Conservation (phyloP, 495 filamentous ascomycete genomes). For the Tetracladium setigerum region DNA sequence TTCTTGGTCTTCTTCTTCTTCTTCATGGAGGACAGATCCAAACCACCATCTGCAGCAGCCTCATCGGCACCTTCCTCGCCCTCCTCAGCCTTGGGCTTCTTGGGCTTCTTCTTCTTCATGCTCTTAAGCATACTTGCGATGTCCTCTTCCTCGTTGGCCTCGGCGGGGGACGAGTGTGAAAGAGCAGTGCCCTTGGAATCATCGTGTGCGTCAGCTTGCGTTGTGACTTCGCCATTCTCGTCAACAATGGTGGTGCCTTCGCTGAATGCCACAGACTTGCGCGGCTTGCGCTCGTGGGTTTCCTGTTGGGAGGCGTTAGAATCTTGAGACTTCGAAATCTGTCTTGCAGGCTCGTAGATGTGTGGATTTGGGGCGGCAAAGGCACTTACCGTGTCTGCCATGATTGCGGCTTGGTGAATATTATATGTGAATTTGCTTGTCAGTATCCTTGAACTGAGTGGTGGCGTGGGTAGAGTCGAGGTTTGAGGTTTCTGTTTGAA, state of each 20-base stretch:
- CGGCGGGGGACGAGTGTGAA: conserved; percentile 57
- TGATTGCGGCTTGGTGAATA: conserved; percentile 28
- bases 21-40: conserved; percentile 71
- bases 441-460: neutral
- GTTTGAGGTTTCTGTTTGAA: neutral
- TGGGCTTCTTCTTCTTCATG: conserved; percentile 75
- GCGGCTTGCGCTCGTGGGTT: conserved; percentile 48
- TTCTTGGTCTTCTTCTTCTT: conserved; percentile 96
- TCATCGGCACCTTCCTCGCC: conserved; percentile 47
- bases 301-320: conserved; percentile 28
- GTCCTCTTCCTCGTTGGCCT: conserved; percentile 44
- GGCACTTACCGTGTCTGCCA: conserved; percentile 26
- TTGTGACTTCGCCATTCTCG: conserved; percentile 72
- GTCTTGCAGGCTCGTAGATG: neutral
- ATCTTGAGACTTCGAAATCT: conserved; percentile 23
- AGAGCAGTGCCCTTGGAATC: conserved; percentile 58
- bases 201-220: conserved; percentile 50
- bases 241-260: conserved; percentile 78
- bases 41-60: conserved; percentile 40
- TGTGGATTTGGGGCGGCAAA: conserved; percentile 4
- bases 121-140: conserved; percentile 71
- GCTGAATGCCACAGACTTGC: conserved; percentile 88
- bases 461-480: neutral
- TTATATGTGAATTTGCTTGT: neutral
- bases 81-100: conserved; percentile 66